phyloP scores from a whole-genome alignment of 441 rosid species.

The Erysimum cheiri region DNA sequence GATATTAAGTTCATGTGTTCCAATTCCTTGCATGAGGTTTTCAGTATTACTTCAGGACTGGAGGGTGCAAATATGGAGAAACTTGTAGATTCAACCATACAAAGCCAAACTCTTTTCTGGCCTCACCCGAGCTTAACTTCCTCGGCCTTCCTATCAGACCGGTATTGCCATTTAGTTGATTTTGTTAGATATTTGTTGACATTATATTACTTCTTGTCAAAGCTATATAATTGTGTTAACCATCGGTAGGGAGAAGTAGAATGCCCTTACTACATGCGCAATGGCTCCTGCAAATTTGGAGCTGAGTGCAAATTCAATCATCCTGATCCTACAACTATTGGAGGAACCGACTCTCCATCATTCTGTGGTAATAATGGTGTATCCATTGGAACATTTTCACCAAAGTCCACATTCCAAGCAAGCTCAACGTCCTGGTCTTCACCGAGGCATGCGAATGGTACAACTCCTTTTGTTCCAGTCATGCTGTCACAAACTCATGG shows the following conservation, averaged over 20 bases:
- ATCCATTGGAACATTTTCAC: conserved; percentile 42
- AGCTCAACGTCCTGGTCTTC: conserved; percentile 72
- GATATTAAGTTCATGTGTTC: conserved; percentile 37
- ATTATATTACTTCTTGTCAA: conserved; percentile 1
- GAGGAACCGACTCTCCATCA: conserved; percentile 57
- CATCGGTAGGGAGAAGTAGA: conserved; percentile 73
- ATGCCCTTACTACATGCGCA: conserved; percentile 93
- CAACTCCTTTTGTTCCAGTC: conserved; percentile 60
- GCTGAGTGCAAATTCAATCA: conserved; percentile 85
- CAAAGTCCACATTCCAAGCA: conserved; percentile 56
- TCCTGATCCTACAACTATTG: conserved; percentile 79
- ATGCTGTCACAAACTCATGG: conserved; percentile 67
- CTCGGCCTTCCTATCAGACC: conserved; percentile 87
- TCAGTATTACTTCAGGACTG: conserved; percentile 90
- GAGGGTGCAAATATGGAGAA: conserved; percentile 94
- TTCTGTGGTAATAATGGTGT: conserved; percentile 57
- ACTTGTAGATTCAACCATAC: conserved; percentile 88
- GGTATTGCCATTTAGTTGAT: conserved; percentile 46
- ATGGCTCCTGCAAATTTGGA: conserved; percentile 92
- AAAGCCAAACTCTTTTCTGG: conserved; percentile 44
- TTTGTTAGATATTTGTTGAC: neutral
- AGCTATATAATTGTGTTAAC: conserved; percentile 27
- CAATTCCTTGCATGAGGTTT: conserved; percentile 29
- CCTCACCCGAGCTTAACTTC: conserved; percentile 78
- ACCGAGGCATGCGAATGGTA: conserved; percentile 59